Conservation (phyloP, 345 rosid genomes). For the Dimocarpus longan region DNA sequence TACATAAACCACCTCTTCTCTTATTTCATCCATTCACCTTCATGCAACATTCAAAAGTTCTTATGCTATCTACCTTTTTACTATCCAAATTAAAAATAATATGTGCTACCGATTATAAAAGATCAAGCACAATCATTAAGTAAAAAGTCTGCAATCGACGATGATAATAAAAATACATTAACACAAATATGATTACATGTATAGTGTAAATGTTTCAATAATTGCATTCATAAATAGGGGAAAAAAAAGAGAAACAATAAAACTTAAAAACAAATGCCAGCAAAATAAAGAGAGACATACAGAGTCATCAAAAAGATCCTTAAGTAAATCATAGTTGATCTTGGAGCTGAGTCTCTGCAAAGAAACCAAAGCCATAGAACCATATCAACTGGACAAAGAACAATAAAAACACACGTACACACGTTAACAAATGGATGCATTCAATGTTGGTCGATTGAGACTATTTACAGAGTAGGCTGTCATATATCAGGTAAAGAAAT, state of each 20-base stretch:
- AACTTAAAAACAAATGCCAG: not conserved
- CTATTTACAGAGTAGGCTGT: not conserved
- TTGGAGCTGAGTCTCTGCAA: conserved; percentile 70
- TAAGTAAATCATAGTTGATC: conserved; percentile 70
- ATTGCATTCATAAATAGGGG: not conserved
- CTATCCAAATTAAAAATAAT: not conserved
- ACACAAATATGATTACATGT: not conserved
- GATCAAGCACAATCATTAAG: not conserved
- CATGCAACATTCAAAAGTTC: no score
- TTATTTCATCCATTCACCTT: not conserved
- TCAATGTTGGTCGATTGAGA: not conserved
- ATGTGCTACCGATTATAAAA: not conserved
- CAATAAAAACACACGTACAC: not conserved
- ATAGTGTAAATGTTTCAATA: not conserved
- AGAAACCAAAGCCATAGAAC: conserved; percentile 1
- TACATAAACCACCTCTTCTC: no score
- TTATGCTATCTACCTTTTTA: not conserved
- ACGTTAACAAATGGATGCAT: not conserved
- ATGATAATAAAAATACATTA: not conserved
- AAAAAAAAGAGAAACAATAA: conserved; percentile 5
- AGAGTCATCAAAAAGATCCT: conserved; percentile 63
- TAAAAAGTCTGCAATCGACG: not conserved
- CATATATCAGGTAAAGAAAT: not conserved
- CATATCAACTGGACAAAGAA: not conserved
- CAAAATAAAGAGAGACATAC: conserved; percentile 41